Conservation (phyloP, 208 protist genomes). For the Leishmania arabica region DNA sequence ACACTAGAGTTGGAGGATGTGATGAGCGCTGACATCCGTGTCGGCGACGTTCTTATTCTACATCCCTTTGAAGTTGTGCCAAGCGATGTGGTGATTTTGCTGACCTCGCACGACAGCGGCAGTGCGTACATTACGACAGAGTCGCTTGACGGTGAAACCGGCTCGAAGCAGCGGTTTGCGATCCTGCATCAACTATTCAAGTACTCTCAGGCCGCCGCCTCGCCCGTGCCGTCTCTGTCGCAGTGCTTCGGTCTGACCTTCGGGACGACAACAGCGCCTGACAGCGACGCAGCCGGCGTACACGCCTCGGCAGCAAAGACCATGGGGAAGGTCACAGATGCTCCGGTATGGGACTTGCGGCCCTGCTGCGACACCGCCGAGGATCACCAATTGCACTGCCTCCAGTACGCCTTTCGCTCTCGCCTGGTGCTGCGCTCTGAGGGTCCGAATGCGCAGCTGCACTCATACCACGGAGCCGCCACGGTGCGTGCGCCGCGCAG, state of each 20-base stretch:
- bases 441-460: conserved; percentile 65
- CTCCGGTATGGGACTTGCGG: background rate
- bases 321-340: background rate
- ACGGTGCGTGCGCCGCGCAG: conserved; percentile 28
- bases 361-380: conserved; percentile 17
- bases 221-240: background rate
- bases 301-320: background rate
- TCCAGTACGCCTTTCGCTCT: conserved; percentile 27
- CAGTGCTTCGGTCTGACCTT: background rate
- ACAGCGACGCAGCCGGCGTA: background rate
- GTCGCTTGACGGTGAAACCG: conserved; percentile 92
- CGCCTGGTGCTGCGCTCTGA: conserved; percentile 48
- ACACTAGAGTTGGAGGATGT: conserved; percentile 42
- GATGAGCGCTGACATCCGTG: conserved; percentile 60
- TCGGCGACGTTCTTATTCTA: conserved; percentile 83
- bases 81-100: conserved; percentile 86
- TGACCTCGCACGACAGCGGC: conserved; percentile 69
- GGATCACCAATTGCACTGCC: conserved; percentile 28
- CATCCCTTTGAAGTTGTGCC: conserved; percentile 79
- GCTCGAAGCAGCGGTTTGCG: conserved; percentile 72
- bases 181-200: conserved; percentile 50
- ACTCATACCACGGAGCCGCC: conserved; percentile 47
- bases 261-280: background rate
- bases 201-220: conserved; percentile 13
- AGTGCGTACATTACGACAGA: conserved; percentile 86